A percentile compares a stretch with the other conserved stretches of the same genome.
Evolutionary conservation across 768 basidiomycete genomes (phyloP).

Genomic region (Leccinum pellstonianum): DNA sequence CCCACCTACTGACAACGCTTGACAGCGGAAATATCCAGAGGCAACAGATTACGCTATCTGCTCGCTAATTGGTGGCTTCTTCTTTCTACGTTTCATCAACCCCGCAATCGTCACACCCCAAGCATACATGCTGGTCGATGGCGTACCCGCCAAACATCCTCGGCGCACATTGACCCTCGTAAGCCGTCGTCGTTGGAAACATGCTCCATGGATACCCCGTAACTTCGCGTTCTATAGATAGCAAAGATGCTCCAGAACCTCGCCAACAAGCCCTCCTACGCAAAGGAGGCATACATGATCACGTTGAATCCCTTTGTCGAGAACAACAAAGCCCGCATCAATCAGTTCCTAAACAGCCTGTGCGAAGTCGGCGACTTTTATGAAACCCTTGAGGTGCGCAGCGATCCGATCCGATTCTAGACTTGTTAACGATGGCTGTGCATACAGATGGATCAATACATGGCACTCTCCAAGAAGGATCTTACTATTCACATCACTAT

Average conservation of each 20-base stretch:
- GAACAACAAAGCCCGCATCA: conserved; percentile 97
- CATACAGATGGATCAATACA: conserved; percentile 96
- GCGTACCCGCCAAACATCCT: conserved; percentile 96
- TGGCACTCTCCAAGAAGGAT: conserved; percentile 99
- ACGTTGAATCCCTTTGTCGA: conserved; percentile 98
- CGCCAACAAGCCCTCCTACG: conserved; percentile 97
- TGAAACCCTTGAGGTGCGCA: conserved; percentile 88
- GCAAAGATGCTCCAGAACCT: conserved; percentile 99
- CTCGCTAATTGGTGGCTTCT: conserved; percentile 98
- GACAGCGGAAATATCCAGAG: conserved; percentile 96
- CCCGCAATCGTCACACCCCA: conserved; percentile 99
- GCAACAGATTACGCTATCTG: conserved; percentile 98
- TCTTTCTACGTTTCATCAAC: conserved; percentile 99
- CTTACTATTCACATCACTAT: conserved; percentile 97
- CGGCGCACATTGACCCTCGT: conserved; percentile 91
- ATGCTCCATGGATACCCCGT: neutral
- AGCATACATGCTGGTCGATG: conserved; percentile 99
- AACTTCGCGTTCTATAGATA: conserved; percentile 53
- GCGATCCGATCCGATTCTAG: neutral
- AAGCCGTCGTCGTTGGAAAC: conserved; percentile 16
- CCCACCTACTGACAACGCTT: conserved; percentile 10
- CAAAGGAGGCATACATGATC: conserved; percentile 99
- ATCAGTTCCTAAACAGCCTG: conserved; percentile 92
- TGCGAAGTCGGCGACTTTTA: conserved; percentile 99
- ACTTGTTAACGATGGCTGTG: neutral